Evolutionary conservation across 2,329 filamentous ascomycete species (phyloP), one percentile per base, ranked within the genome.

Genomic region (Albophoma yamanashiensis): DNA sequence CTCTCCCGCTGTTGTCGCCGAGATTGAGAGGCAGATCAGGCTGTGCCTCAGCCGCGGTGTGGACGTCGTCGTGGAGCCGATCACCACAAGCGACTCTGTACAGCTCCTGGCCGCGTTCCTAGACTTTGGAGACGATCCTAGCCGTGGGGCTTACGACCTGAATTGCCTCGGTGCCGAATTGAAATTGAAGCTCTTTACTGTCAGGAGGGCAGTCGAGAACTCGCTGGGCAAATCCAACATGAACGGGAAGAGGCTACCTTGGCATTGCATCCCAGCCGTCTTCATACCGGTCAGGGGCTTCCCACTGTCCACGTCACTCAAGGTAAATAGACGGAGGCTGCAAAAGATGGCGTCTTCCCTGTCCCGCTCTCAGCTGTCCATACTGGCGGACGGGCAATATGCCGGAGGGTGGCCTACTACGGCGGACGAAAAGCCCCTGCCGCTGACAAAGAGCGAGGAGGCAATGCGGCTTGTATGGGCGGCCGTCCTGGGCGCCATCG

Each of bases 381-480:
- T 69, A 0, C 69, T 83, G 38, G 39, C 64, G 12, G 63, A 64
- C 14, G 62, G 61, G 17, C 17, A 74, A 74, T 0, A 70, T 67
- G 3, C 72, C 74, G 12, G 68, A 73, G 1, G 76, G 74, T 52
- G 69, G 14, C 55, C 55, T 71, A 0, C 68, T 71, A 73, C 71
- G 60, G 65, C 67, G 64, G n/a, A 67, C 65, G 42, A 73, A 67
- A 80, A 79, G 57, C 78, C 79, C 0, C 69, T 81, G 1, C 79
- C 79, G 0, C 59, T 81, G 39, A 82, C 79, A 0, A 69, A 75
- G 5, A 72, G 74, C 1, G 80, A 82, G 65, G 76, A 79, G 62
- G 68, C 68, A 8, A 78, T 83, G 75, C 71, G 79, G 11, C 65
- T 68, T 3, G 71, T 82, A 60, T 82, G 81, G 79, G 75, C 79